Percentiles rank a stretch among this genome's conserved stretches.
phyloP scores from a whole-genome alignment of 2,329 filamentous ascomycete genomes.

The Aureobasidium sp. region DNA sequence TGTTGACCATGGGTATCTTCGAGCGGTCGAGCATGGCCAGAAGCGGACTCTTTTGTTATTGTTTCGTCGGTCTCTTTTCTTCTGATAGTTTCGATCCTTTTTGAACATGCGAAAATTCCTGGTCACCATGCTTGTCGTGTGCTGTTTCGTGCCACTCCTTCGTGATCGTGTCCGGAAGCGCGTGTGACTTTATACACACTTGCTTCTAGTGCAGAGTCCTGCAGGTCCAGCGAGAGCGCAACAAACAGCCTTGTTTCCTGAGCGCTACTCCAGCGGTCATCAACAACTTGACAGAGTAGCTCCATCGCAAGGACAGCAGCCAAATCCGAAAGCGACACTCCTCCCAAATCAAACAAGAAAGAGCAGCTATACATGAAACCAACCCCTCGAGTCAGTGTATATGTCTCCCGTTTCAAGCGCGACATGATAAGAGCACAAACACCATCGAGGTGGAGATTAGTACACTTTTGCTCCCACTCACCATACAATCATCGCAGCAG shows the following conservation, averaged over 20 bases:
- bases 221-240: not conserved
- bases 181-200: not conserved
- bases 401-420: too few relatives aligned
- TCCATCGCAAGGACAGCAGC: too few relatives aligned
- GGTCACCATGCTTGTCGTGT: not conserved
- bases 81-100: not conserved
- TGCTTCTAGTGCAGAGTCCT: not conserved
- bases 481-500: too few relatives aligned
- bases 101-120: not conserved
- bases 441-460: not conserved
- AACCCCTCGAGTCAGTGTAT: not conserved
- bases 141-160: not conserved
- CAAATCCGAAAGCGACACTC: too few relatives aligned
- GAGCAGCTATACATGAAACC: not conserved
- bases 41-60: not conserved
- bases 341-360: not conserved
- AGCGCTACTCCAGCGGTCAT: too few relatives aligned
- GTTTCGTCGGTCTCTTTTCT: not conserved
- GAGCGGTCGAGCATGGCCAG: not conserved
- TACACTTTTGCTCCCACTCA: too few relatives aligned
- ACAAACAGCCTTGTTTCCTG: not conserved
- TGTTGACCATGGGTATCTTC: not conserved
- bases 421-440: too few relatives aligned
- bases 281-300: too few relatives aligned
- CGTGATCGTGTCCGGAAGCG: not conserved